Evolutionary conservation across 495 filamentous ascomycete genomes (phyloP), one percentile per base, ranked within the genome.

Genomic region (Aspergillus homomorphus): DNA sequence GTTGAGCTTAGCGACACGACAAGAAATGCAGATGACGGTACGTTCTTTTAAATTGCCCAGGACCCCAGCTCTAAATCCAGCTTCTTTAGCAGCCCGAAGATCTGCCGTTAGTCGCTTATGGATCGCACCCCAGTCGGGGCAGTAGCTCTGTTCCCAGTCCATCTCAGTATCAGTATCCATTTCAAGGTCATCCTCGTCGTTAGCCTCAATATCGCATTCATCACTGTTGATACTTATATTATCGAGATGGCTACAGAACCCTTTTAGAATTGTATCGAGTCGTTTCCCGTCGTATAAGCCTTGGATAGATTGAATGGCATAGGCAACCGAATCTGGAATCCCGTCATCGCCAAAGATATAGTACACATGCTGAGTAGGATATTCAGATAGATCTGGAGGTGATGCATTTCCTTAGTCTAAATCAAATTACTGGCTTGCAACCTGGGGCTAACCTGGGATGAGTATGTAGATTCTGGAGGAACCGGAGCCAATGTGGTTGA

Each of bases 31-130:
- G 7, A 96, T 58, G 30, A 82, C 87, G 51, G 91, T 62, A 21
- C 81, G 78, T 41, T 79, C 83, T 4, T 76, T 64, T 10, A 83
- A 65, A 9, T 75, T 72, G 12, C 80, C 82, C 8, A 88, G 65
- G 38, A 82, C 75, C 3, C 89, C 90, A n/a, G 91, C 77, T 54
- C 83, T 89, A 72, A 91, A 93, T 0, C 91, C 92, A 15, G 88
- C 84, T 2, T 75, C 53, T 62, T 84, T 87, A 6, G 77, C 85
- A 5, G 64, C 64, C 44, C 73, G 75, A 4, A 97, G 77, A 69
- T 97, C 92, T 7, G 65, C 54, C 6, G 49, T 30, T 15, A 67
- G 20, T 8, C 48, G 15, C 8, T 75, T 71, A 18, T 45, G 60
- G 60, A 56, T 66, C 56, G 41, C 63, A 15, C 9, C n/a, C 56